Evolutionary conservation across 1,284 basidiomycete genomes (phyloP).

Genomic region (Pisolithus thermaeus): DNA sequence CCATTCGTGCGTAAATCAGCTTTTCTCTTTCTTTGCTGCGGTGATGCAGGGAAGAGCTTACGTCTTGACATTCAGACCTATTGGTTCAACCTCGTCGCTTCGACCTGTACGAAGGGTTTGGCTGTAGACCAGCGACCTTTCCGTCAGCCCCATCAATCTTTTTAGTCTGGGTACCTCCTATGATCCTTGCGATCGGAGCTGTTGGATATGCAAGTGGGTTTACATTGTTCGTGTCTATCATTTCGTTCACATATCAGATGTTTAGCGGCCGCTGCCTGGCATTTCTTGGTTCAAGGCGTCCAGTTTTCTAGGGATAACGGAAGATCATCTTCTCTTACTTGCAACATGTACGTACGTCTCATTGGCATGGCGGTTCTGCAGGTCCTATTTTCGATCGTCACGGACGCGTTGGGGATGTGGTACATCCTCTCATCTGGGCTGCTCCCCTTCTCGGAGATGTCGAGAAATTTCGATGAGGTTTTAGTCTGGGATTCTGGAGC

Average conservation of each 20-base stretch:
- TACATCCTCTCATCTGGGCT: conserved; percentile 17
- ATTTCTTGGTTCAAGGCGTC: conserved; percentile 24
- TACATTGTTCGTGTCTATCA: neutral
- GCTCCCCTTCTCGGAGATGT: conserved; percentile 9
- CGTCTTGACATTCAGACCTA: conserved; percentile 37
- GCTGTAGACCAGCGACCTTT: conserved; percentile 57
- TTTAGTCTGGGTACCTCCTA: conserved; percentile 54
- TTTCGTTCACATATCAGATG: neutral
- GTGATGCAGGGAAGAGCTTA: neutral
- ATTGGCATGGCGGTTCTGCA: conserved; percentile 37
- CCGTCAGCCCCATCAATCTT: conserved; percentile 46
- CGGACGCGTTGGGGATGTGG: conserved; percentile 14
- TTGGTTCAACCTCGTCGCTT: conserved; percentile 67
- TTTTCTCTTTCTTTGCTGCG: conserved; percentile 8
- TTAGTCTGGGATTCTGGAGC: conserved; percentile 8
- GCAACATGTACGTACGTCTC: conserved; percentile 37
- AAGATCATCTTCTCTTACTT: conserved; percentile 22
- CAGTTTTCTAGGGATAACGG: conserved; percentile 19
- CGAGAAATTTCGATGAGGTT: conserved; percentile 16
- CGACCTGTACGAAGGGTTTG: conserved; percentile 56
- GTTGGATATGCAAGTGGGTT: conserved; percentile 37
- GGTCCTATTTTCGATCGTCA: conserved; percentile 22
- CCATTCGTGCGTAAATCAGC: conserved; percentile 41
- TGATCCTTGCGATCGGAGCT: conserved; percentile 40
- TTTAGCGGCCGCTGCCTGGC: conserved; percentile 24